Base-by-base conservation (phyloP, 1,284 basidiomycete genomes). In the Abortiporus biennis region DNA sequence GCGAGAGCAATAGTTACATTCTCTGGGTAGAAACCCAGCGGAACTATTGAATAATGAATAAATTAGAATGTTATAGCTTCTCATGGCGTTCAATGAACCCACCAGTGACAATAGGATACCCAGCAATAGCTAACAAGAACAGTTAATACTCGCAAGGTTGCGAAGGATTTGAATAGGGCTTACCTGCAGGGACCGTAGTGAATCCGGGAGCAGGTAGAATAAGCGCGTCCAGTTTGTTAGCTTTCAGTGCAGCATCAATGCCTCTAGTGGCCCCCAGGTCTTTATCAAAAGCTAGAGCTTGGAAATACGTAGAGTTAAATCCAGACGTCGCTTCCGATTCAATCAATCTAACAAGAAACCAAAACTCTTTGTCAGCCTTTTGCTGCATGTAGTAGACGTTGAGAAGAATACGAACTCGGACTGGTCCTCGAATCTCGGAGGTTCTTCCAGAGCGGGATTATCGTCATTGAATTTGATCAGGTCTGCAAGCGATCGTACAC, bases 71-170 rank as follows among this genome's bases (percentile, higher is more conserved):
- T 37, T 17, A 20, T 13, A 24, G 31, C 12, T 3, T 31, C 13
- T 27, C 21, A 39, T 17, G 11, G 40, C 35, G 19, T 9, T 36
- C 15, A 40, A 22, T n/a, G n/a, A 13, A 30, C 54, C 38, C 36
- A 71, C 74, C 74, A 4, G 77, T 76, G 9, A 79, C 62, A 38
- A 79, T 73, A 1, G 78, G 77, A 52, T 80, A 80, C 4, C 77
- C 76, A 0, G 71, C 76, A 36, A 80, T 72, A 2, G 76, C 76
- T 66, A 56, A 50, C 2, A 22, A 46, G 1, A 50, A 46, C 5
- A 48, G 30, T 24, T 46, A 37, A 8, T 32, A 39, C 44, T 13
- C 20, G 13, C 33, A 35, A 16, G 12, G 4, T n/a, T 9, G 9
- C 37, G 17, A 4, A 13, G 29, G 22, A n/a, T 36, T 19, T 19